Base-by-base conservation (phyloP, 1,284 basidiomycete species). In the Naganishia sp. region DNA sequence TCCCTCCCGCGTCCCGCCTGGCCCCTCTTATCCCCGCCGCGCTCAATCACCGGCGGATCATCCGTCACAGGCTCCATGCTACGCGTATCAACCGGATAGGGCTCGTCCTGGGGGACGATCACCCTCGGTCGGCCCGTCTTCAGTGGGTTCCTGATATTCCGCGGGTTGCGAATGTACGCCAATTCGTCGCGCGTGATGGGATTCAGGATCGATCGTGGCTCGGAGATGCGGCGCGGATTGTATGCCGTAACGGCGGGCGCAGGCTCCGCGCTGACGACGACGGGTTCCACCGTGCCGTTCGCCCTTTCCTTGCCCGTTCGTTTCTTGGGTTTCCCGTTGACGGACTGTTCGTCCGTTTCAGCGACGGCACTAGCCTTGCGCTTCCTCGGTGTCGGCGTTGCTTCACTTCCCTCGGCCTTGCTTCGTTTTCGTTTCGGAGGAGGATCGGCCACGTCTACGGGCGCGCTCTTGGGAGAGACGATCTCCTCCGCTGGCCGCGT, bases 111-210 rank as follows among this genome's bases (percentile, higher is more conserved):
- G 7, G 28, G 13, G 11, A n/a, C 35, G 41, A 61, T 42, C 21
- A 42, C 50, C 17, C 35, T 51, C 15, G 58, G 47, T 18, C 47
- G 47, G 10, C 58, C 58, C 15, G 47, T 61, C 58, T 61, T 61
- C 25, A 63, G 23, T n/a, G 61, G 61, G n/a, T 63, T 63, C 43
- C 39, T 45, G 42, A 54, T 53, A 46, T 63, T 63, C 21, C 61
- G 50, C 21, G 51, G 61, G 61, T 63, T 46, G 32, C 61, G 50
- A 41, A 53, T 53, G 42, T 53, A 63, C 42, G 51, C 50, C 18
- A 63, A 28, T 21, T 63, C 61, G 61, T 63, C 61, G 28, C 41
- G 47, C 47, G 58, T 61, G 28, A 42, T 51, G 31, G 50, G 65
- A 18, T n/a, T 32, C 3, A 45, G 43, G 43, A 50, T 32, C 15